Percentiles rank a stretch among this genome's conserved stretches.
Conservation (phyloP, 768 basidiomycete species). For the Lanmaoa pseudosensibilis region DNA sequence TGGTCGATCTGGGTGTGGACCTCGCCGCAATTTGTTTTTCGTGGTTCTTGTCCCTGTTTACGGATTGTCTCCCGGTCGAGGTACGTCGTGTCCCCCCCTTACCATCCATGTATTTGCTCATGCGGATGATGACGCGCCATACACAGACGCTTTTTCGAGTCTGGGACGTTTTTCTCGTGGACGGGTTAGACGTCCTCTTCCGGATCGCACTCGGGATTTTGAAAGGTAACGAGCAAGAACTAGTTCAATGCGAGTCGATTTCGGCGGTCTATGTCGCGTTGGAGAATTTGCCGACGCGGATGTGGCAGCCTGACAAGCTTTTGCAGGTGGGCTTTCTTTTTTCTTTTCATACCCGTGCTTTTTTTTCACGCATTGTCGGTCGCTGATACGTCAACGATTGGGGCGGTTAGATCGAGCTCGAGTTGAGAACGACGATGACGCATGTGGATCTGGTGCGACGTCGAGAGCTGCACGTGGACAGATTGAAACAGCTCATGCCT, state of each 20-base stretch:
- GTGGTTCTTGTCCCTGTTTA: slow-evolving; percentile 96
- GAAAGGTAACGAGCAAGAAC: slow-evolving; percentile 77
- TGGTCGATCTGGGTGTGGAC: slow-evolving; percentile 82
- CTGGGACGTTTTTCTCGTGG: slow-evolving; percentile 95
- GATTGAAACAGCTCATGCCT: slow-evolving; percentile 43
- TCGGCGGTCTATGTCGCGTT: slow-evolving; percentile 88
- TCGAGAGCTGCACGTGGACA: slow-evolving; percentile 51
- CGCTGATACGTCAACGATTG: background rate
- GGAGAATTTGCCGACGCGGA: slow-evolving; percentile 84
- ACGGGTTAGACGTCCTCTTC: slow-evolving; percentile 89
- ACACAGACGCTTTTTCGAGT: slow-evolving; percentile 86
- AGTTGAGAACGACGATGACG: slow-evolving; percentile 51
- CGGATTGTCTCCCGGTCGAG: slow-evolving; percentile 94
- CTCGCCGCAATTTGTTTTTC: slow-evolving; percentile 95
- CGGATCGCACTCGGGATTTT: slow-evolving; percentile 88
- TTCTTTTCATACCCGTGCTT: background rate
- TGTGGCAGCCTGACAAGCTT: slow-evolving; percentile 92
- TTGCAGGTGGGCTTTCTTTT: slow-evolving; percentile 58
- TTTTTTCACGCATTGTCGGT: background rate
- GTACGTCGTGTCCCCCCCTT: slow-evolving; percentile 39
- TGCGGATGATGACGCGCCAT: background rate
- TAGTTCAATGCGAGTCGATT: slow-evolving; percentile 80
- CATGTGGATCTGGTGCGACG: slow-evolving; percentile 58
- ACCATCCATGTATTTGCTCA: background rate
- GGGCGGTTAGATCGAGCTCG: slow-evolving; percentile 49